Percentiles rank a stretch among this genome's conserved stretches.
Conservation (phyloP, 345 rosid genomes). For the Eucalyptus camaldulensis region DNA sequence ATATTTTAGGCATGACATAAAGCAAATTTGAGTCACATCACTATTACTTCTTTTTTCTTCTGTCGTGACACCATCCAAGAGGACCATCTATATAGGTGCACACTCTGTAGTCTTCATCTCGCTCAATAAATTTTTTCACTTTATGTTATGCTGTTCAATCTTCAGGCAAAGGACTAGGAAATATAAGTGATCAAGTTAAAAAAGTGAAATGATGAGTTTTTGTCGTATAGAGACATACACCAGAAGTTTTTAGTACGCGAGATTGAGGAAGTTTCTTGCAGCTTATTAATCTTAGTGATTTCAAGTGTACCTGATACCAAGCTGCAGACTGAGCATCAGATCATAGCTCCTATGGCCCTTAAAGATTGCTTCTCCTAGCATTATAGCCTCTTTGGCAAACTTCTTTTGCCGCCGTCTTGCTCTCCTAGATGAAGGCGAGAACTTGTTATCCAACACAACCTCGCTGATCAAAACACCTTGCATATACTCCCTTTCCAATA, state of each 20-base stretch:
- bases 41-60: background rate
- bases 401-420: constrained; percentile 56
- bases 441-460: constrained; percentile 56
- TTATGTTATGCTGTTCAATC: background rate
- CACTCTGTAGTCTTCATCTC: background rate
- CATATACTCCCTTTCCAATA: constrained; percentile 90
- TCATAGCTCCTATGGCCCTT: constrained; percentile 98
- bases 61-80: background rate
- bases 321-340: constrained; percentile 92
- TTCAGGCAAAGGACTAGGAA: background rate
- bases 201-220: background rate
- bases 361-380: constrained; percentile 89
- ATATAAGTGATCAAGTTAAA: background rate
- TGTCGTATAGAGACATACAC: background rate
- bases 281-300: background rate
- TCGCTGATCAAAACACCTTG: constrained; percentile 96
- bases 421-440: constrained; percentile 68
- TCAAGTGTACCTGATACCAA: constrained; percentile 71
- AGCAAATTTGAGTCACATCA: background rate
- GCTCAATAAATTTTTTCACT: background rate
- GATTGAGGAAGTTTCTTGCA: background rate
- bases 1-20: background rate
- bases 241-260: background rate
- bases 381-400: constrained; percentile 69
- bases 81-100: background rate